phyloP scores from a whole-genome alignment of 139 green algal genomes.

The Gonium pectorale region DNA sequence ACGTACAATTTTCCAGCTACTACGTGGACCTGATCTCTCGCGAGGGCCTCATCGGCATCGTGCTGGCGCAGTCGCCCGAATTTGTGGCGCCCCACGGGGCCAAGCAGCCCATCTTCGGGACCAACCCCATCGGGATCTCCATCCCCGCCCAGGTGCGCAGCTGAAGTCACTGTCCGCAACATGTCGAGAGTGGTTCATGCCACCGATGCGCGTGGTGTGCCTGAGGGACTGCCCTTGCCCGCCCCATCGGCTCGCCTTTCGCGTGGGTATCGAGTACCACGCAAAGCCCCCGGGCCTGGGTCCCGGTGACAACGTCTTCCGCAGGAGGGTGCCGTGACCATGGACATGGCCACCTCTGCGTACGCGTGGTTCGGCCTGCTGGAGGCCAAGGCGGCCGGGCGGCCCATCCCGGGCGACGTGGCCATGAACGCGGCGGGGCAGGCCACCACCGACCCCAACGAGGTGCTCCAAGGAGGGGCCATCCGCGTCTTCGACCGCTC shows the following conservation, averaged over 20 bases:
- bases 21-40: slow-evolving; percentile 70
- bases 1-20: no score
- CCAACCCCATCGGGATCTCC: slow-evolving; percentile 84
- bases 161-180: no score
- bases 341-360: slow-evolving; percentile 84
- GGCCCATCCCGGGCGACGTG: slow-evolving; percentile 69
- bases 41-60: slow-evolving; percentile 77
- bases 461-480: slow-evolving; percentile 75
- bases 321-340: slow-evolving; percentile 34
- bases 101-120: slow-evolving; percentile 84
- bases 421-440: slow-evolving; percentile 69
- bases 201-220: no score
- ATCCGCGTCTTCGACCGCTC: slow-evolving; percentile 78
- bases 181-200: no score
- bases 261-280: no score
- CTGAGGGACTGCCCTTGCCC: no score
- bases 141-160: slow-evolving; percentile 58
- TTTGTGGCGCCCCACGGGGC: slow-evolving; percentile 82
- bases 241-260: no score
- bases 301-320: background rate
- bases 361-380: slow-evolving; percentile 83
- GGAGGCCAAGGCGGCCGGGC: slow-evolving; percentile 77
- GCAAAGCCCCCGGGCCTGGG: no score
- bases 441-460: slow-evolving; percentile 77
- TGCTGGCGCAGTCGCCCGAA: slow-evolving; percentile 83